Evolutionary conservation across 2,329 filamentous ascomycete species (phyloP).

Genomic region (Sclerotinia trifoliorum): DNA sequence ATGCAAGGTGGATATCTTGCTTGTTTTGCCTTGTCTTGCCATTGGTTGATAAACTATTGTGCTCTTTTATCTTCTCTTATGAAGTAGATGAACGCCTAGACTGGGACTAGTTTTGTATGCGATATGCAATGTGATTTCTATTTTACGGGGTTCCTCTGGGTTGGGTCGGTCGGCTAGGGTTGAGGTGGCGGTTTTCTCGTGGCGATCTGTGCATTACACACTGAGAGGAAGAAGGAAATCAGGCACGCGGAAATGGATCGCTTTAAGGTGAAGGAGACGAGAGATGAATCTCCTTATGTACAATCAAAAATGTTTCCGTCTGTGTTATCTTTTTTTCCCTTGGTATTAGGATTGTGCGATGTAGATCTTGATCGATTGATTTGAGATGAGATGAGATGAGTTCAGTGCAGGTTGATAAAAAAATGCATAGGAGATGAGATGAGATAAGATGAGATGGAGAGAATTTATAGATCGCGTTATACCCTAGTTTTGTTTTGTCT

Average conservation of each 20-base stretch:
- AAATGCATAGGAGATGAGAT: constrained; percentile 5
- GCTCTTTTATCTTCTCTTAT: constrained; percentile 11
- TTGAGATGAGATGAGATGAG: background rate
- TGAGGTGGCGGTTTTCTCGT: background rate
- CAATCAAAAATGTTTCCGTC: constrained; percentile 18
- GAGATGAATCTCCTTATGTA: constrained; percentile 16
- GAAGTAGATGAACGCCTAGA: constrained; percentile 14
- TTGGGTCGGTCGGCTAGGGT: background rate
- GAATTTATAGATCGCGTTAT: constrained; percentile 32
- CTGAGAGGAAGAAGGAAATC: background rate
- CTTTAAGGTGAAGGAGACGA: background rate
- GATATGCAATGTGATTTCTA: constrained; percentile 12
- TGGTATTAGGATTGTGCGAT: background rate
- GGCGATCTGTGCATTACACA: background rate
- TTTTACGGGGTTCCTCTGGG: background rate
- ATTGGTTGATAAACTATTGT: constrained; percentile 9
- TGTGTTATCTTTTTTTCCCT: constrained; percentile 1
- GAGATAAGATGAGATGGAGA: background rate
- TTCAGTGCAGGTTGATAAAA: background rate
- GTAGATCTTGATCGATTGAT: background rate
- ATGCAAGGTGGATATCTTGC: constrained; percentile 11
- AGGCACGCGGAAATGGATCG: background rate
- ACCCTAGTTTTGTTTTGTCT: constrained; percentile 22
- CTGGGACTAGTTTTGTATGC: constrained; percentile 10
- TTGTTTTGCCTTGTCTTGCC: constrained; percentile 8